Conservation (phyloP, 176 grass and related monocot genomes). For the Oryza punctata region DNA sequence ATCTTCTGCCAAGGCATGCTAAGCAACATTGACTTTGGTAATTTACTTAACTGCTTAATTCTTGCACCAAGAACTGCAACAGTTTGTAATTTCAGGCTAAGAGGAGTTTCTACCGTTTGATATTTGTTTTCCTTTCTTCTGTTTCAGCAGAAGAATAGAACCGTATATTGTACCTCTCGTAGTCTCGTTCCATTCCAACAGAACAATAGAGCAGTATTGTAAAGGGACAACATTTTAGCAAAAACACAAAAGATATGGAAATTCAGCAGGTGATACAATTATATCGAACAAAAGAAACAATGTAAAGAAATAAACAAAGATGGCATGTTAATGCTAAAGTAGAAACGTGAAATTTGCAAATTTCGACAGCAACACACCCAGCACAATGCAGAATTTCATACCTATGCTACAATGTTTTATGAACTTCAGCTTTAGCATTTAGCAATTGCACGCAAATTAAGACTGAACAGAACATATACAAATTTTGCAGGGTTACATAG, state of each 20-base stretch:
- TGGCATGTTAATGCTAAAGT: neutral
- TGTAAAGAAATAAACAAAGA: conserved; percentile 5
- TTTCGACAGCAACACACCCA: neutral
- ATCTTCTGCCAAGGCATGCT: neutral
- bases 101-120: neutral
- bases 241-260: neutral
- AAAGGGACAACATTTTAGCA: neutral
- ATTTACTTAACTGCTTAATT: conserved; percentile 14
- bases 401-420: neutral
- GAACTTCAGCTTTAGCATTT: conserved; percentile 4
- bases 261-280: neutral
- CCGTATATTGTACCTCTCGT: neutral
- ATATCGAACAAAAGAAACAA: neutral
- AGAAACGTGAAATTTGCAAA: conserved; percentile 1
- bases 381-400: neutral
- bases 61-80: neutral
- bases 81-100: conserved; percentile 6
- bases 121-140: neutral
- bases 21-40: conserved; percentile 1
- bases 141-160: neutral
- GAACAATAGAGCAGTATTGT: neutral
- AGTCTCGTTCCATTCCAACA: conserved; percentile 1
- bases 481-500: neutral
- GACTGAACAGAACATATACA: neutral
- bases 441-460: neutral